phyloP scores from a whole-genome alignment of 805 yeast species.

The Zygoascus bituminiphila region DNA sequence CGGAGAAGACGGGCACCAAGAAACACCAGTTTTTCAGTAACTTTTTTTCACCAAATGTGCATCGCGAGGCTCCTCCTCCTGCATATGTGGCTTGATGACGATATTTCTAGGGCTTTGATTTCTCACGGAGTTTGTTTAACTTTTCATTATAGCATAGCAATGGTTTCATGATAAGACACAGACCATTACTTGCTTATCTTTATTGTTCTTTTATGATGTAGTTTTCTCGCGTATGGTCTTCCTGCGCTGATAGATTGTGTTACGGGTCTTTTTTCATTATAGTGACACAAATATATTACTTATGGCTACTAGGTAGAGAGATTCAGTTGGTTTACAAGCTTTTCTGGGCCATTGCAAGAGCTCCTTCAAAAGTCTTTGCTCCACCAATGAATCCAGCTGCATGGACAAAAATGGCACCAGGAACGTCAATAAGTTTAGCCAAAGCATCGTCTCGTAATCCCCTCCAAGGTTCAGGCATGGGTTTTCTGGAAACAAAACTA shows the following conservation, averaged over 20 bases:
- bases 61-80: conserved; percentile 13
- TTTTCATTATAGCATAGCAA: background rate
- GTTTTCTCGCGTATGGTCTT: no score
- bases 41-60: conserved; percentile 14
- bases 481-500: conserved; percentile 76
- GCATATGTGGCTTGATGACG: conserved; percentile 16
- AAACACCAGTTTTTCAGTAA: conserved; percentile 12
- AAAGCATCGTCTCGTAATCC: conserved; percentile 89
- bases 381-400: conserved; percentile 98
- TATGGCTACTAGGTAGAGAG: no score
- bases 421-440: conserved; percentile 65
- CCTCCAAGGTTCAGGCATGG: conserved; percentile 87
- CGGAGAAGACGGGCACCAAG: background rate
- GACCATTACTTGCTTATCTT: background rate
- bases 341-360: conserved; percentile 56
- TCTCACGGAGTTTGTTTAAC: background rate
- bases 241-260: no score
- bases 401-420: conserved; percentile 84
- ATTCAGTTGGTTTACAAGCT: conserved; percentile 26
- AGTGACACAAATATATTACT: no score
- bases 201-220: no score
- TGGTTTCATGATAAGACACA: background rate
- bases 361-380: conserved; percentile 71
- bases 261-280: no score
- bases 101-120: background rate